Percentiles rank a stretch among this genome's conserved stretches.
phyloP scores from a whole-genome alignment of 345 rosid species.

The Eucalyptus cloeziana region DNA sequence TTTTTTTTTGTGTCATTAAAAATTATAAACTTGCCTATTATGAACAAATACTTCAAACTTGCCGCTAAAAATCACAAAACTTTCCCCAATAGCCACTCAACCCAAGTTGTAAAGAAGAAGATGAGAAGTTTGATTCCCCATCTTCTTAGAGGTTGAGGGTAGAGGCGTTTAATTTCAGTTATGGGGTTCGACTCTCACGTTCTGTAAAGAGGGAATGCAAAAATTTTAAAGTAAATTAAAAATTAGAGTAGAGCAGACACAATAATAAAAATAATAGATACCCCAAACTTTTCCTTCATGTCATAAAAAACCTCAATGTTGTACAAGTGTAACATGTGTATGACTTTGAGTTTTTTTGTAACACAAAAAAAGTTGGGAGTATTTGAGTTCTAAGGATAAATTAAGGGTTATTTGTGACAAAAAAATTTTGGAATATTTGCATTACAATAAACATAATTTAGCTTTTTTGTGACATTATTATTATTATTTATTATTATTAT shows the following conservation, averaged over 20 bases:
- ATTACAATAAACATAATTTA: too few relatives aligned
- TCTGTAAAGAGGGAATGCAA: fast-evolving
- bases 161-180: too few relatives aligned
- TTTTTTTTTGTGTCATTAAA: too few relatives aligned
- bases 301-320: too few relatives aligned
- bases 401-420: neutral
- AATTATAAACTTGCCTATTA: too few relatives aligned
- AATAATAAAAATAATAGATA: fast-evolving
- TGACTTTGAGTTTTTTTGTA: too few relatives aligned
- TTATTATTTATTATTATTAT: neutral
- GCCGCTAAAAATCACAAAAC: neutral
- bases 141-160: fast-evolving
- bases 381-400: neutral
- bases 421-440: fast-evolving
- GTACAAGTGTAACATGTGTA: fast-evolving
- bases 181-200: fast-evolving
- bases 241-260: fast-evolving
- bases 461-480: too few relatives aligned
- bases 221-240: too few relatives aligned
- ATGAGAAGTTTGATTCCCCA: neutral
- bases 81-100: too few relatives aligned
- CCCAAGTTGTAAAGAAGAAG: neutral
- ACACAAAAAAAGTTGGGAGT: too few relatives aligned
- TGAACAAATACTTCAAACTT: too few relatives aligned
- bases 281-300: neutral